phyloP scores from a whole-genome alignment of 1,284 basidiomycete genomes.

The Marasmius tenuissimus region DNA sequence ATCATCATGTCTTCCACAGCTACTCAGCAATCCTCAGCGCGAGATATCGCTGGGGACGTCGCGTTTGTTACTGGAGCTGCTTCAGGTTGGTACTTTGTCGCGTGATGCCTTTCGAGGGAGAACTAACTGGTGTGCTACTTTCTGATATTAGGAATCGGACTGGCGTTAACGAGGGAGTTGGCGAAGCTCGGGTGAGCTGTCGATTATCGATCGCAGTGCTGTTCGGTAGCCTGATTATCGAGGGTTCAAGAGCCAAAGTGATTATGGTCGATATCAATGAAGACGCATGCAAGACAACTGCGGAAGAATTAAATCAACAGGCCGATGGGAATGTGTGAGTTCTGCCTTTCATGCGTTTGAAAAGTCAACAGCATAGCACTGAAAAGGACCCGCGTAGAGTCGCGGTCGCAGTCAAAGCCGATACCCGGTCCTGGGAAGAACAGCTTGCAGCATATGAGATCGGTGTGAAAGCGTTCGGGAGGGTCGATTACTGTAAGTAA shows the following conservation, averaged over 20 bases:
- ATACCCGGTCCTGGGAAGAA: slow-evolving; percentile 19
- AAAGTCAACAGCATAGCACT: too few species aligned
- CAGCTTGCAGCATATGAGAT: slow-evolving; percentile 19
- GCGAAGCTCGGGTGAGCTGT: slow-evolving; percentile 5
- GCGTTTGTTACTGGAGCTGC: slow-evolving; percentile 22
- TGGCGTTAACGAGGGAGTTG: slow-evolving; percentile 5
- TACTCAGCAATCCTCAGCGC: background rate
- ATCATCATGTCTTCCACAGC: background rate
- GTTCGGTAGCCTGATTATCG: background rate
- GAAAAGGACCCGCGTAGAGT: slow-evolving; percentile 7
- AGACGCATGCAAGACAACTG: slow-evolving; percentile 13
- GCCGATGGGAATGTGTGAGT: slow-evolving; percentile 17
- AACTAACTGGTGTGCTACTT: background rate
- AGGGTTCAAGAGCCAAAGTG: slow-evolving; percentile 12
- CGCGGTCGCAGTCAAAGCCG: slow-evolving; percentile 16
- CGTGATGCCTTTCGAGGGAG: background rate
- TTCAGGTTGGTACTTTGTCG: slow-evolving; percentile 11
- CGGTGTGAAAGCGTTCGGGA: slow-evolving; percentile 16
- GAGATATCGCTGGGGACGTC: slow-evolving; percentile 15
- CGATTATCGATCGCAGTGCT: background rate
- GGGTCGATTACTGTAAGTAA: slow-evolving; percentile 20
- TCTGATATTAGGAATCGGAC: slow-evolving; percentile 4
- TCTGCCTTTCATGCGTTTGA: background rate
- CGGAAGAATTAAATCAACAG: slow-evolving; percentile 16
- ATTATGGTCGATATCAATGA: slow-evolving; percentile 18